phyloP scores from a whole-genome alignment of 2,329 filamentous ascomycete species.

The Botrytis aclada region DNA sequence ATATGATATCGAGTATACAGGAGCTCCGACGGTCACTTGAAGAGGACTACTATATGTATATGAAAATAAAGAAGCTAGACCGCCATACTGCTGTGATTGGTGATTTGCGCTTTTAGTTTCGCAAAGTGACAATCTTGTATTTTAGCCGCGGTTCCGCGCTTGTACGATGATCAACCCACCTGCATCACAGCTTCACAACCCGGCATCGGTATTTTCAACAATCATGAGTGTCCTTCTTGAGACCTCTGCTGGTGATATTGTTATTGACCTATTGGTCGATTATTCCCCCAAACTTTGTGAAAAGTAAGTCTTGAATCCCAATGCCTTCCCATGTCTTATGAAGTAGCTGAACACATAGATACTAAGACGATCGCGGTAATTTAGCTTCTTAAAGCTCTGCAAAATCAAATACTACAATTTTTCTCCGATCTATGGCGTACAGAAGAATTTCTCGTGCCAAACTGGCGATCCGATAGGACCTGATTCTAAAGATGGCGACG shows the following conservation, averaged over 20 bases:
- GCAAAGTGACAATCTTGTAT: not conserved
- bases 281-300: constrained; percentile 89
- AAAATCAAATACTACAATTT: constrained; percentile 99
- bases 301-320: constrained; percentile 64
- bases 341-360: constrained; percentile 50
- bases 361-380: constrained; percentile 48
- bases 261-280: constrained; percentile 87
- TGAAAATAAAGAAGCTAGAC: not conserved
- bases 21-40: not conserved
- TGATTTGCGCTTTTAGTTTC: not conserved
- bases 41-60: not conserved
- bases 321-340: constrained; percentile 22
- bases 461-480: constrained; percentile 92
- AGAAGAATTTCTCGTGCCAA: constrained; percentile 95
- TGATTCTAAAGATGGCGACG: constrained; percentile 79
- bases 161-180: constrained; percentile 7
- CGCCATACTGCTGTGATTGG: constrained; percentile 6
- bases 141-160: constrained; percentile 15
- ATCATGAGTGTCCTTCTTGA: constrained; percentile 90
- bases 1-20: not conserved
- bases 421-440: constrained; percentile 84
- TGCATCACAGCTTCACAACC: constrained; percentile 13
- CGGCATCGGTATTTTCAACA: not conserved
- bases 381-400: constrained; percentile 95
- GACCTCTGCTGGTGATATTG: constrained; percentile 89